Conservation (phyloP, 345 rosid species). For the Arabidopsis suecica region DNA sequence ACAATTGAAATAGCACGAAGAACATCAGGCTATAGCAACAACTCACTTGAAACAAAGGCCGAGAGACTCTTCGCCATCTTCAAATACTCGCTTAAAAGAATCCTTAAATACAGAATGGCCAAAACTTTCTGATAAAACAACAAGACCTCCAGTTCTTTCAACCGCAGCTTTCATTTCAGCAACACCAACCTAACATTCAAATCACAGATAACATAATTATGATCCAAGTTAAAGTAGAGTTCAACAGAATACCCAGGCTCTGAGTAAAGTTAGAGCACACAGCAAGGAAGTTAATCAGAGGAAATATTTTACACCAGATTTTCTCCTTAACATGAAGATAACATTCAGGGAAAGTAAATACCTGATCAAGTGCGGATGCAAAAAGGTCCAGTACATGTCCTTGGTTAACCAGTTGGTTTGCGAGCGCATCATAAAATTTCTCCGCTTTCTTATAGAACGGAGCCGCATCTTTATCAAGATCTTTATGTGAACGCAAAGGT, state of each 20-base stretch:
- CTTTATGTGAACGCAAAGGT: conserved; percentile 99
- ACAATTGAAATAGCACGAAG: conserved; percentile 25
- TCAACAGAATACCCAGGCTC: neutral
- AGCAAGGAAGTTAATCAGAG: neutral
- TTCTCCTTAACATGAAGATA: conserved; percentile 14
- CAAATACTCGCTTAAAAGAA: conserved; percentile 91
- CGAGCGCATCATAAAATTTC: conserved; percentile 83
- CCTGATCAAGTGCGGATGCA: conserved; percentile 99
- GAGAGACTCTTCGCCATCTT: conserved; percentile 91
- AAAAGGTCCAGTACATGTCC: conserved; percentile 98
- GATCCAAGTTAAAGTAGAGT: neutral
- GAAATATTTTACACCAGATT: conserved; percentile 8
- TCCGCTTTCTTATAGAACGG: conserved; percentile 96
- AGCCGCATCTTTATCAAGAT: conserved; percentile 99
- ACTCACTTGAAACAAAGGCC: conserved; percentile 96
- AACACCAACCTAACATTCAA: conserved; percentile 76
- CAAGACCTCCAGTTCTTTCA: conserved; percentile 97
- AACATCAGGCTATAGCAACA: conserved; percentile 1
- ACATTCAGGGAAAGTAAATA: conserved; percentile 38
- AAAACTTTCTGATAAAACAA: conserved; percentile 95
- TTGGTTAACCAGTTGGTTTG: conserved; percentile 96
- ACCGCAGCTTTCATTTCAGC: conserved; percentile 99
- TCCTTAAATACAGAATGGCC: conserved; percentile 98
- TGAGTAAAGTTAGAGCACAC: conserved; percentile 5
- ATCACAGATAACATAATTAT: neutral